Evolutionary conservation across 2,329 filamentous ascomycete species (phyloP).

Genomic region (Lasiodiplodia theobromae): DNA sequence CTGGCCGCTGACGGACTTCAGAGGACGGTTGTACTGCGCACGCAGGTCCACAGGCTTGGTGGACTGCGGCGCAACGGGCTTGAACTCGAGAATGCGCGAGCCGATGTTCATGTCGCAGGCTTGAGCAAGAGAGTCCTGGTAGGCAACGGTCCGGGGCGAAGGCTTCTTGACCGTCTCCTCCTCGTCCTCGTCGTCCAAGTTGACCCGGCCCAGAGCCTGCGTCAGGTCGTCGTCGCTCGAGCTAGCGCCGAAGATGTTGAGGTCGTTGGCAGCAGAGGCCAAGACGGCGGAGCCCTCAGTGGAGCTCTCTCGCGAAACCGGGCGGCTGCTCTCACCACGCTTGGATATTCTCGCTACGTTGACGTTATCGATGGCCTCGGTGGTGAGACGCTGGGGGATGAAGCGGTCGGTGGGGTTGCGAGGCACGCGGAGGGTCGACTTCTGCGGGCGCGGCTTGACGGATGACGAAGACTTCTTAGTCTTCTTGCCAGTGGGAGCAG

Average conservation of each 20-base stretch:
- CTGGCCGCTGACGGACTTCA: slow-evolving; percentile 83
- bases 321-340: slow-evolving; percentile 60
- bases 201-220: slow-evolving; percentile 51
- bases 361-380: slow-evolving; percentile 83
- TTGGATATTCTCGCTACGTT: slow-evolving; percentile 62
- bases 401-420: slow-evolving; percentile 86
- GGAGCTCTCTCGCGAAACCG: slow-evolving; percentile 73
- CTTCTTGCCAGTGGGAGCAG: slow-evolving; percentile 57
- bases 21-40: slow-evolving; percentile 95
- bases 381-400: slow-evolving; percentile 91
- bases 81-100: slow-evolving; percentile 96
- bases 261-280: slow-evolving; percentile 73
- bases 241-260: slow-evolving; percentile 67
- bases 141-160: slow-evolving; percentile 86
- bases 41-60: slow-evolving; percentile 98
- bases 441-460: slow-evolving; percentile 41
- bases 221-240: slow-evolving; percentile 67
- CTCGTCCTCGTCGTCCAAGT: slow-evolving; percentile 69
- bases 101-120: slow-evolving; percentile 93
- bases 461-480: slow-evolving; percentile 45
- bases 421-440: slow-evolving; percentile 39
- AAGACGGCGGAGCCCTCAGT: slow-evolving; percentile 78
- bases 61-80: slow-evolving; percentile 96
- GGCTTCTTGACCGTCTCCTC: slow-evolving; percentile 73
- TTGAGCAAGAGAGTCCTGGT: slow-evolving; percentile 87